Evolutionary conservation across 495 filamentous ascomycete genomes (phyloP).

Genomic region (Xanthoparmelia taractica): DNA sequence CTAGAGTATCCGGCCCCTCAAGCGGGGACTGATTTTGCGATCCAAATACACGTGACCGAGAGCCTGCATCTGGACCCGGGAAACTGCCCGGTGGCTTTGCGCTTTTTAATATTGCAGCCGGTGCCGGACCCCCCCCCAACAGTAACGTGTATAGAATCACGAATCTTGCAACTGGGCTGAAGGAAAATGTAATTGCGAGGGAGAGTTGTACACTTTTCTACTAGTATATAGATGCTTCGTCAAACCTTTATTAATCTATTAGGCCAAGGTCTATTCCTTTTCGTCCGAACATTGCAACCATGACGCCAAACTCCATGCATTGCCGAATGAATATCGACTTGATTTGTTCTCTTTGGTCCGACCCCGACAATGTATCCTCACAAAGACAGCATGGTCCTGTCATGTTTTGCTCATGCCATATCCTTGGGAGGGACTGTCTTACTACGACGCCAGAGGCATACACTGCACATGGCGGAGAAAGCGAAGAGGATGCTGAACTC

Average conservation of each 20-base stretch:
- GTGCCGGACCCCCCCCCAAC: not conserved
- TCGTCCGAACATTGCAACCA: not conserved
- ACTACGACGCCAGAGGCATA: constrained; percentile 52
- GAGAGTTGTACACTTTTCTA: not conserved
- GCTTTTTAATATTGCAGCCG: not conserved
- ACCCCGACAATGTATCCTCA: not conserved
- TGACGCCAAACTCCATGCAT: constrained; percentile 11
- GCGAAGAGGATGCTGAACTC: constrained; percentile 57
- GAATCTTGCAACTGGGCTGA: not conserved
- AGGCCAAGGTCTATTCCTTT: not conserved
- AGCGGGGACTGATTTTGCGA: too few relatives aligned
- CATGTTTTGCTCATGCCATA: constrained; percentile 23
- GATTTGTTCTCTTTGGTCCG: not conserved
- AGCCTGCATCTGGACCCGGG: constrained; percentile 1
- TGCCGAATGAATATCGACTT: not conserved
- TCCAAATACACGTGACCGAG: not conserved
- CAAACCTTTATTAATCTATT: constrained; percentile 7
- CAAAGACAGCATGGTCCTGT: not conserved
- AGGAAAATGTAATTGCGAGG: not conserved
- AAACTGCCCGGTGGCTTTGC: not conserved
- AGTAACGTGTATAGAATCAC: not conserved
- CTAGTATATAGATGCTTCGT: not conserved
- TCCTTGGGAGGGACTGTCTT: constrained; percentile 35
- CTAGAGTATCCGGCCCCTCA: not conserved
- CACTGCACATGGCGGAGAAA: constrained; percentile 51